phyloP scores from a whole-genome alignment of 441 rosid genomes.

The Populus hybrid region DNA sequence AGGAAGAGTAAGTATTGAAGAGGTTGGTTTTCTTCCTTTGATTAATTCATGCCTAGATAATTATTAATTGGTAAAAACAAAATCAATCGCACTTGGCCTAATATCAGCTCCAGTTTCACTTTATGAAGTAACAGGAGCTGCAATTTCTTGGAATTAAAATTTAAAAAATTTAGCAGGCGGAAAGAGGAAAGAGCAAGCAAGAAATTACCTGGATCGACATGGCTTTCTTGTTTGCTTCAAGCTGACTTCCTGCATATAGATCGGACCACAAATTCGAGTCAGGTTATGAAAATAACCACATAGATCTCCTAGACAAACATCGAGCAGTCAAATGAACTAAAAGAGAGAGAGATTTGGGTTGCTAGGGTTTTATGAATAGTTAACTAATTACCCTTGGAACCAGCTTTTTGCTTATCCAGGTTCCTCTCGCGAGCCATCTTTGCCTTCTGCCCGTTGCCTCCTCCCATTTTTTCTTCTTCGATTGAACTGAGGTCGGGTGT shows the following conservation, averaged over 20 bases:
- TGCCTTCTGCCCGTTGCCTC: conserved; percentile 94
- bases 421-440: conserved; percentile 82
- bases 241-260: conserved; percentile 48
- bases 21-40: too few relatives aligned
- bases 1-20: too few relatives aligned
- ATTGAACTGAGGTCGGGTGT: neutral
- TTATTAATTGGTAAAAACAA: too few relatives aligned
- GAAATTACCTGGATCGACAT: conserved; percentile 48
- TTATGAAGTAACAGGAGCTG: neutral
- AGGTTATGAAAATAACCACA: neutral
- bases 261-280: neutral
- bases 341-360: neutral
- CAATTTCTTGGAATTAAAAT: too few relatives aligned
- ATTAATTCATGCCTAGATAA: too few relatives aligned
- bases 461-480: conserved; percentile 54
- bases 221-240: conserved; percentile 64
- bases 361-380: neutral
- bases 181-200: too few relatives aligned
- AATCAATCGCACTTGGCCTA: too few relatives aligned
- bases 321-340: neutral
- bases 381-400: conserved; percentile 12
- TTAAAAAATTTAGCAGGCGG: neutral
- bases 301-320: neutral
- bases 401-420: conserved; percentile 62
- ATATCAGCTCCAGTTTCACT: too few relatives aligned